Base-by-base conservation (phyloP, 192 early-diverging fungal genomes). In the Coemansia sp. region DNA sequence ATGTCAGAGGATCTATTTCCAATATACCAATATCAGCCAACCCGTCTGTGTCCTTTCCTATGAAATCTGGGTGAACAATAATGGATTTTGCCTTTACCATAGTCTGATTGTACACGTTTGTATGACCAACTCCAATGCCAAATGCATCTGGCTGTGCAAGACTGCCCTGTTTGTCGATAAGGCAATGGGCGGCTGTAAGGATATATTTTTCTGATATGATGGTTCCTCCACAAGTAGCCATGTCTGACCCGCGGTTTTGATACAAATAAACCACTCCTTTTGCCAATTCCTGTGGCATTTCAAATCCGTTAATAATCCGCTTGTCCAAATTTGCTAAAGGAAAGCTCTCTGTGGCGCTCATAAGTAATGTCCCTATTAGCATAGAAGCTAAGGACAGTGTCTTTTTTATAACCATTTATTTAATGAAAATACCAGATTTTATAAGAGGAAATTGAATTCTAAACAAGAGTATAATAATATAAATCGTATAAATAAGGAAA, bases 11-110 rank as follows among this genome's bases (percentile, higher is more conserved):
- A 4, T 55, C 34, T 18, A 72, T 37, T 14, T 61, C 41, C 2
- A 72, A 36, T 15, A 72, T 45, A 28, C 58, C 71, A 6, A 72
- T 65, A 43, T 65, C 64, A 57, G 59, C 64, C 39, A 28, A 39
- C 8, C 59, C 62, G 2, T 66, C 37, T 14, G 36, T 61, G 3
- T 14, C 5, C 3, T 65, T 8, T 8, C 11, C 15, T 2, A 54
- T 53, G 17, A 41, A 65, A 5, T 54, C 34, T 3, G 64, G 64
- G 18, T 65, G 64, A 12, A 65, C 8, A 18, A 11, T 38, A 8
- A 65, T 20, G 0, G 51, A 53, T 34, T 43, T 54, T 9, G 51
- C 64, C 5, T 34, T 22, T 3, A 38, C 51, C 5, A 14, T 52
- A 12, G 14, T 52, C 51, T 65, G 64, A 12, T 38, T 28, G 2